Evolutionary conservation across 768 basidiomycete genomes (phyloP), one percentile per base, ranked within the genome.

Genomic region (Mycena rebaudengoi): DNA sequence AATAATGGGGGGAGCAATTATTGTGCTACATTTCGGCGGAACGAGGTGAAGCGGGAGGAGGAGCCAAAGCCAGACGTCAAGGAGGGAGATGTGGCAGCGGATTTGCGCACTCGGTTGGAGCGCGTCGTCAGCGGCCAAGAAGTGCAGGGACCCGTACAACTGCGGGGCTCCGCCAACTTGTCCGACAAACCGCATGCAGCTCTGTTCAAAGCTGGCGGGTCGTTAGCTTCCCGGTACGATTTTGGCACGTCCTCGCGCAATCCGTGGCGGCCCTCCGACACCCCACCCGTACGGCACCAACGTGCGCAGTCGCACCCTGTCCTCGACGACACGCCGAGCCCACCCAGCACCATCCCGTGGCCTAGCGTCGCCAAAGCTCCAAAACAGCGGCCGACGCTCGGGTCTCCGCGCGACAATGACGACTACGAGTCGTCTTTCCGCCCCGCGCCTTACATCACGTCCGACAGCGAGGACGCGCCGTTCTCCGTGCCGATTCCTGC

Each of bases 1-100:
- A 96, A 94, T 79, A 97, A 98, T 72, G 73, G 69, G 25, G 90
- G 91, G 2, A 74, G 82, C 55, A 94, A 99, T 73, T 98, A 97
- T 75, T 79, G 86, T 46, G 86, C 92, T 56, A 86, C 82, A 58
- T 96, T 98, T 72, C 77, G 76, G 56, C 78, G 79, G 65, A 25
- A 14, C 14, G 64, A 48, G n/a, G 25, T 16, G 43, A 56, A 23
- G 43, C 44, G 41, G 18, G 23, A 55, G 39, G 33, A 48, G 26
- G 46, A 59, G 68, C 62, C 26, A 65, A 69, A 40, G 52, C 71
- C n/a, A n/a, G 37, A 74, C 67, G 43, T 74, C 74, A 55, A 33
- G 33, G 75, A 77, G 66, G 79, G 80, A 63, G 75, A 86, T 50
- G 82, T 92, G 66, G 85, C 81, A n/a, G 66, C 58, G 23, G 86